Conservation (phyloP, 306 rosid species). For the Argentina anserina region DNA sequence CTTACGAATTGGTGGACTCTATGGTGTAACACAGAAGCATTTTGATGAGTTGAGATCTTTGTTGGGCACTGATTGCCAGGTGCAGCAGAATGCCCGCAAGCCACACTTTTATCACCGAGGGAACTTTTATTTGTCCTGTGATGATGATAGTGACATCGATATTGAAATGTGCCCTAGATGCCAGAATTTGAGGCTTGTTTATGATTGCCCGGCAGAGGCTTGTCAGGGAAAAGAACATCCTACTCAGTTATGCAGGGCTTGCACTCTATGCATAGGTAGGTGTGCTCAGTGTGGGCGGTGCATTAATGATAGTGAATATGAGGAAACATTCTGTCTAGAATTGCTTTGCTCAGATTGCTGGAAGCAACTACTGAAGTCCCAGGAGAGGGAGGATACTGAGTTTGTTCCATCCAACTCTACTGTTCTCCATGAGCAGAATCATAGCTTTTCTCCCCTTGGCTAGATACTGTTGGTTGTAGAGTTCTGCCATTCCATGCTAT, state of each 20-base stretch:
- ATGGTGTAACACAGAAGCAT: constrained; percentile 59
- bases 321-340: constrained; percentile 86
- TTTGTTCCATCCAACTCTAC: constrained; percentile 22
- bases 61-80: constrained; percentile 51
- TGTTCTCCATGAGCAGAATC: constrained; percentile 28
- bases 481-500: constrained; percentile 4
- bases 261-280: constrained; percentile 73
- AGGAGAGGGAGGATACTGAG: constrained; percentile 36
- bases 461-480: constrained; percentile 10
- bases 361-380: constrained; percentile 32
- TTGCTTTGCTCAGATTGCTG: constrained; percentile 66
- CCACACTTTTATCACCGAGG: constrained; percentile 64
- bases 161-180: constrained; percentile 81
- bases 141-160: constrained; percentile 69
- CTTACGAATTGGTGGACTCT: constrained; percentile 81
- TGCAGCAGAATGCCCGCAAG: constrained; percentile 45
- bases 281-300: constrained; percentile 83
- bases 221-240: constrained; percentile 53
- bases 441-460: constrained; percentile 28
- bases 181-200: constrained; percentile 71
- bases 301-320: constrained; percentile 68
- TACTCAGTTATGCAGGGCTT: constrained; percentile 63
- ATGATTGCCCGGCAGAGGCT: constrained; percentile 76
- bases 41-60: constrained; percentile 68
- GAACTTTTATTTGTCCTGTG: constrained; percentile 56